Evolutionary conservation across 2,329 filamentous ascomycete genomes (phyloP).

Genomic region (Claviceps humidiphila): DNA sequence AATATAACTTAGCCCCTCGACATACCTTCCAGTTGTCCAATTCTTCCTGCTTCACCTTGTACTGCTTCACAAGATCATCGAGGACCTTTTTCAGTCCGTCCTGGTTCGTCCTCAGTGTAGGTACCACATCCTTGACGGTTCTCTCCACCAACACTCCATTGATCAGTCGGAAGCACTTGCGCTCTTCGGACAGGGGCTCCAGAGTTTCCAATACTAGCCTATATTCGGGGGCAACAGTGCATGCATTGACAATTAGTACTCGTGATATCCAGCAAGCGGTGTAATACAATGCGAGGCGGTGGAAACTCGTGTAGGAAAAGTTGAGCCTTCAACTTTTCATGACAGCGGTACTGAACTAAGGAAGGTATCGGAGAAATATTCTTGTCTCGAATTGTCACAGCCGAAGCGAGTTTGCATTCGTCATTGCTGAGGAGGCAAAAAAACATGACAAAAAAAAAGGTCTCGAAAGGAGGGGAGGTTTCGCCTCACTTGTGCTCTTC

Average conservation of each 20-base stretch:
- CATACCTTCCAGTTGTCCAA: conserved; percentile 97
- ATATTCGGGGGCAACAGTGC: not conserved
- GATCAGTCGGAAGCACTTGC: conserved; percentile 98
- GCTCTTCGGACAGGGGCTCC: conserved; percentile 64
- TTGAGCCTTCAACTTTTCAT: too few species aligned
- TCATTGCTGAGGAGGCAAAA: not conserved
- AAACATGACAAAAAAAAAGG: not conserved
- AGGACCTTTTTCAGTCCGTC: conserved; percentile 89
- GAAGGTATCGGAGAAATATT: too few species aligned
- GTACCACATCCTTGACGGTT: conserved; percentile 84
- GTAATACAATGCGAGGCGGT: not conserved
- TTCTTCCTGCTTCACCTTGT: conserved; percentile 87
- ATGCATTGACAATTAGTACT: not conserved
- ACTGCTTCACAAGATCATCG: conserved; percentile 90
- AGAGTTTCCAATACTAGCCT: conserved; percentile 93
- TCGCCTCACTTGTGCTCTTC: conserved; percentile 89
- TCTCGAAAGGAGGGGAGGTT: not conserved
- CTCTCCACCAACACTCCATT: conserved; percentile 92
- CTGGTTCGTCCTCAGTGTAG: conserved; percentile 82
- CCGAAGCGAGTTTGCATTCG: not conserved
- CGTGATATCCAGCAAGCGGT: not conserved
- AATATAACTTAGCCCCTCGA: not conserved
- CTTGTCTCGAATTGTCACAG: not conserved
- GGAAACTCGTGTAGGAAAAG: too few species aligned
- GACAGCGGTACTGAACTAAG: too few species aligned